phyloP scores from a whole-genome alignment of 2,329 filamentous ascomycete genomes.

The Pseudocercospora pini-densiflorae region DNA sequence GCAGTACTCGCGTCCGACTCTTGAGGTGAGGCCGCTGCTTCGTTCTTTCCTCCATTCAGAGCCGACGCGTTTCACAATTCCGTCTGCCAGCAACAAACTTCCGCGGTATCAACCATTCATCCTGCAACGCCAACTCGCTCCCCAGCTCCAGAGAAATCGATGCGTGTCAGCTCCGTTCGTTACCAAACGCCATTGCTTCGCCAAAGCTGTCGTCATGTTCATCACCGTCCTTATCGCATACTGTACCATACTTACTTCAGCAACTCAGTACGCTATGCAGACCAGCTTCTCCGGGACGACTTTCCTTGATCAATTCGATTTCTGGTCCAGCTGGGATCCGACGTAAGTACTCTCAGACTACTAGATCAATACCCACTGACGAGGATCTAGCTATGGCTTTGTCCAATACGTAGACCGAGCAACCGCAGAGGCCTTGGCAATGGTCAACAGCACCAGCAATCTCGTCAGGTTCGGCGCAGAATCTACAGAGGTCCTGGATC shows the following conservation, averaged over 20 bases:
- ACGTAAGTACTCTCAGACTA: constrained; percentile 25
- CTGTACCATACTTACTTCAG: neutral
- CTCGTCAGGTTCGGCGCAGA: constrained; percentile 34
- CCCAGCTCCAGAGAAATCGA: neutral
- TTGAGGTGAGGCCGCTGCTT: neutral
- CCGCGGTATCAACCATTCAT: neutral
- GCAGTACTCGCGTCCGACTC: neutral
- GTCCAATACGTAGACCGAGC: constrained; percentile 50
- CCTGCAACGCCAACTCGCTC: neutral
- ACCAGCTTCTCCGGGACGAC: constrained; percentile 27
- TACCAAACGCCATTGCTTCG: neutral
- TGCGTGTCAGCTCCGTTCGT: neutral
- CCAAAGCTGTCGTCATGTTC: constrained; percentile 1
- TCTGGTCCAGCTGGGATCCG: constrained; percentile 40
- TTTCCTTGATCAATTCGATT: constrained; percentile 44
- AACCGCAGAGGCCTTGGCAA: constrained; percentile 36
- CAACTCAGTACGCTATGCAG: constrained; percentile 21
- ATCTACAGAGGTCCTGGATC: constrained; percentile 34
- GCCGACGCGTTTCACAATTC: neutral
- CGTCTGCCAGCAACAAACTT: no score
- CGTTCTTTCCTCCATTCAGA: neutral
- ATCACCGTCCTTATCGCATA: constrained; percentile 9
- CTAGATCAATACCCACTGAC: neutral
- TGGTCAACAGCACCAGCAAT: constrained; percentile 26
- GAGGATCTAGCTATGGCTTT: constrained; percentile 29